Conservation (phyloP, 1,139 yeast genomes). For the Sugiyamaella novakii region DNA sequence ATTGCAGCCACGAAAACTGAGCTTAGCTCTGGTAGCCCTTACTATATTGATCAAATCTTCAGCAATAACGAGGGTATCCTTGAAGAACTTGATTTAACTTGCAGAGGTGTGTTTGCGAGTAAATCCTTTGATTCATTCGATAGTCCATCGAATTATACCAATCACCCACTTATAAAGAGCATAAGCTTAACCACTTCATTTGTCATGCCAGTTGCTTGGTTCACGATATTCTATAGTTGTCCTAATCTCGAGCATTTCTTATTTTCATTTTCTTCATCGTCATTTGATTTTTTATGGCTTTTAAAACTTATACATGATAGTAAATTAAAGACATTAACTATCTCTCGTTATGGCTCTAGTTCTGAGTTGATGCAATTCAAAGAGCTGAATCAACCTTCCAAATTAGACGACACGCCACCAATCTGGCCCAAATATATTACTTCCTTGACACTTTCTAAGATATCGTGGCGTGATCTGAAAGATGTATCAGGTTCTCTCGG, state of each 20-base stretch:
- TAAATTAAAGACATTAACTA: background rate
- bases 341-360: background rate
- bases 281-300: background rate
- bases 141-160: too few species aligned
- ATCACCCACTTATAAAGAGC: too few species aligned
- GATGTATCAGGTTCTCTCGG: background rate
- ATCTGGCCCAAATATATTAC: background rate
- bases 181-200: background rate
- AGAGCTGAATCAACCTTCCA: background rate
- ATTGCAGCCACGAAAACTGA: background rate
- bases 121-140: too few species aligned
- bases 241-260: constrained; percentile 4
- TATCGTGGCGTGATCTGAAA: background rate
- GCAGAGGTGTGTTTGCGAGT: background rate
- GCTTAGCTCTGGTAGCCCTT: background rate
- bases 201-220: background rate
- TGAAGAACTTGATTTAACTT: constrained; percentile 6
- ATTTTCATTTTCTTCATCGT: background rate
- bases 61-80: background rate
- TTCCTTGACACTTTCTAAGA: background rate
- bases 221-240: background rate
- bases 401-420: background rate
- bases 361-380: too few species aligned
- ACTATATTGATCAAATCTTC: background rate
- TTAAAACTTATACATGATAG: background rate